These are phyloP conservation scores for Plasmodiophora brassicae DNA, from an alignment of 208 protist species.

Conservation along the genomic window DNA sequence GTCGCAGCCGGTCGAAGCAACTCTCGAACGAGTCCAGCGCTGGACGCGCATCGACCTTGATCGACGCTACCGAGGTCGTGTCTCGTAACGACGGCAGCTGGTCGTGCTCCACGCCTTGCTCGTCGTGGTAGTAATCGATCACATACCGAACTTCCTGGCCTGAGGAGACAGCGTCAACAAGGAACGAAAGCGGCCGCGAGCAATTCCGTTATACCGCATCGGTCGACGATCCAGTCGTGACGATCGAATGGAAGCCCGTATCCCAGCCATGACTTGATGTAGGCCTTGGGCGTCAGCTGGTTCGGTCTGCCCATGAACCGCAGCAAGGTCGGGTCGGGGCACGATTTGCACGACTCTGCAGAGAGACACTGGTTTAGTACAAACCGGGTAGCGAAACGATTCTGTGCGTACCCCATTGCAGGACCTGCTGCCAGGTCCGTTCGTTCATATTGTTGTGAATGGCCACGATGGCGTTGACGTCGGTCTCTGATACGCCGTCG, in stretches of 20 bases:
- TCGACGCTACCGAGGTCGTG: background rate
- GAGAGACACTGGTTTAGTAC: background rate
- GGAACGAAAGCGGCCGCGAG: background rate
- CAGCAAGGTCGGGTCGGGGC: conserved; percentile 40
- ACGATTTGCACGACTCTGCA: conserved; percentile 22
- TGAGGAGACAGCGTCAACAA: background rate
- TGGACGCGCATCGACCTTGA: conserved; percentile 39
- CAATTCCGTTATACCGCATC: conserved; percentile 53
- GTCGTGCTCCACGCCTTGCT: background rate
- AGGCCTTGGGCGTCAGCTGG: conserved; percentile 57
- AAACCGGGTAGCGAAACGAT: background rate
- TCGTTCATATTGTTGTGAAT: conserved; percentile 65
- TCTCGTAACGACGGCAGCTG: background rate
- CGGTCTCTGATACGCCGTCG: conserved; percentile 44
- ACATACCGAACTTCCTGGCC: conserved; percentile 15
- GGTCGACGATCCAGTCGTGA: conserved; percentile 60
- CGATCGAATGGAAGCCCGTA: conserved; percentile 59
- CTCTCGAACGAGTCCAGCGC: background rate
- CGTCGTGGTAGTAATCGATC: conserved; percentile 34
- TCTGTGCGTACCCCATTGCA: conserved; percentile 51
- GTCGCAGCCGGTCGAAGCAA: background rate
- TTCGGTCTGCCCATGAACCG: conserved; percentile 53
- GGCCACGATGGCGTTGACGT: conserved; percentile 48
- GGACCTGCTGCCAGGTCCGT: conserved; percentile 54
- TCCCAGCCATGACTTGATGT: conserved; percentile 50